Base-by-base conservation (phyloP, 495 filamentous ascomycete species). In the Venustampulla echinocandica region DNA sequence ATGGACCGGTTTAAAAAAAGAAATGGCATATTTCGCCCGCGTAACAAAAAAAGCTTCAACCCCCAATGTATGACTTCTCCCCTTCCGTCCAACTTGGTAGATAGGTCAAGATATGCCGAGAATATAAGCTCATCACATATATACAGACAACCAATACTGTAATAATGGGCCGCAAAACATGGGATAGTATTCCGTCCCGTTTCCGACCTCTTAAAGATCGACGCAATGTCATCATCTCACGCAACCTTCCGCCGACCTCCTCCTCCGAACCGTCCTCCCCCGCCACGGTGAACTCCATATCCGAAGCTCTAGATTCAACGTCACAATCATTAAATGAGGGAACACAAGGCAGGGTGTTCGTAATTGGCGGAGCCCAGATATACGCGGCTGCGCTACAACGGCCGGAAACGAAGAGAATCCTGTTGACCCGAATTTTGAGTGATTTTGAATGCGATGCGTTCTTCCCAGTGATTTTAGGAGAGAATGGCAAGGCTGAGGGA, bases 91-190 rank as follows among this genome's bases (percentile, higher is more conserved):
- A 24, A 7, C 25, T 4, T 15, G n/a, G n/a, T n/a, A n/a, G n/a
- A n/a, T n/a, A n/a, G n/a, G n/a, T n/a, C n/a, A n/a, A n/a, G n/a
- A n/a, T n/a, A n/a, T n/a, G n/a, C n/a, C n/a, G n/a, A n/a, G n/a
- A n/a, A n/a, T n/a, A n/a, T n/a, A n/a, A n/a, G n/a, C n/a, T n/a
- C n/a, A n/a, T n/a, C n/a, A n/a, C n/a, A n/a, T n/a, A n/a, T n/a
- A n/a, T n/a, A n/a, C n/a, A n/a, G n/a, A n/a, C n/a, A n/a, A n/a
- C n/a, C n/a, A 98, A 97, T 59, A 85, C 84, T 0, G 82, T 98
- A 19, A 82, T 98, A 57, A 98, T 98, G 90, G 92, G 92, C 39
- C 85, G 92, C 52, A 95, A 92, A 65, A 96, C 92, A 0, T 98
- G 88, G 80, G 84, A 90, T 21, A 84, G 77, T 35, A 87, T 98